Conservation (phyloP, 2,329 filamentous ascomycete genomes). For the Fusarium tjaetaba region DNA sequence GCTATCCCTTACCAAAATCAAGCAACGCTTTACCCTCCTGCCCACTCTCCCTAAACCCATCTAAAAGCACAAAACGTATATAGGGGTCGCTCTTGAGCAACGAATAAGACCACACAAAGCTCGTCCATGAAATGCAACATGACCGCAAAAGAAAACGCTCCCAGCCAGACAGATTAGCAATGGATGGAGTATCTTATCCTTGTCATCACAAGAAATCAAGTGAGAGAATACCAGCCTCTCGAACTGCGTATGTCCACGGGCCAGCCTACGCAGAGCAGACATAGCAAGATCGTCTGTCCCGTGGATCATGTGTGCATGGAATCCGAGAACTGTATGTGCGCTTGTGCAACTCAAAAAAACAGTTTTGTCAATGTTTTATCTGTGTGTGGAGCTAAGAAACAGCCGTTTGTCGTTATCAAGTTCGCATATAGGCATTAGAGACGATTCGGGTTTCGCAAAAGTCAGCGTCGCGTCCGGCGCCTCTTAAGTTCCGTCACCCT, state of each 20-base stretch:
- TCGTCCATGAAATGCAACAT: constrained; percentile 33
- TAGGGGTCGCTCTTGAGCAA: constrained; percentile 33
- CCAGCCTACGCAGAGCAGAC: constrained; percentile 39
- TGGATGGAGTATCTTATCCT: constrained; percentile 28
- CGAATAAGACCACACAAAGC: constrained; percentile 27
- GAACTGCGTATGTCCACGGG: constrained; percentile 33
- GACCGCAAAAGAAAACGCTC: constrained; percentile 23
- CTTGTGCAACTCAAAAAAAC: constrained; percentile 42
- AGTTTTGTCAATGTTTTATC: constrained; percentile 51
- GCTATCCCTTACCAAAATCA: constrained; percentile 11
- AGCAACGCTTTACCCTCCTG: constrained; percentile 15
- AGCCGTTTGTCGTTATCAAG: constrained; percentile 54
- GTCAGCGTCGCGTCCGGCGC: constrained; percentile 42
- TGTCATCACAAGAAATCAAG: constrained; percentile 33
- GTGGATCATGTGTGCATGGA: constrained; percentile 36
- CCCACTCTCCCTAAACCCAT: not conserved
- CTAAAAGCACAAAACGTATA: constrained; percentile 38
- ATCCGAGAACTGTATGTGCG: constrained; percentile 29
- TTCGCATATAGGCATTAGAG: constrained; percentile 53
- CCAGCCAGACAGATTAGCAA: constrained; percentile 32
- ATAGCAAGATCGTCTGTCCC: constrained; percentile 31
- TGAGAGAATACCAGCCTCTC: constrained; percentile 29
- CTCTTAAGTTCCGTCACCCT: constrained; percentile 43
- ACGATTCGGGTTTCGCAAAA: constrained; percentile 48
- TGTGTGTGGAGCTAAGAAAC: constrained; percentile 55